Conservation (phyloP, 139 green algal genomes). For the Diplosphaera chodatii region DNA sequence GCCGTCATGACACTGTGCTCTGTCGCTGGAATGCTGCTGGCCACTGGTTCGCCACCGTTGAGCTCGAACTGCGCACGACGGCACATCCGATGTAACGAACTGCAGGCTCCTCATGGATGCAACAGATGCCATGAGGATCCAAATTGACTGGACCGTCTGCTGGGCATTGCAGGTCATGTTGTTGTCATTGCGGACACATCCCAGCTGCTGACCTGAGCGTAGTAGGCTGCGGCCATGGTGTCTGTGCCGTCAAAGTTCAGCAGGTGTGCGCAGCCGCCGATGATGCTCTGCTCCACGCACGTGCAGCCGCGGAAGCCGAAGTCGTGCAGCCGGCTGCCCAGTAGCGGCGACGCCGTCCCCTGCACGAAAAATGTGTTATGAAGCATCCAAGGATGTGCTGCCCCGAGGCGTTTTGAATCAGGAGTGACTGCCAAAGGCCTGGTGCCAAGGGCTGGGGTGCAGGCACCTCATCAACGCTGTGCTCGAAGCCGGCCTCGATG, state of each 20-base stretch:
- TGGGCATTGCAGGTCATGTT: no score
- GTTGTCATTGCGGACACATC: no score
- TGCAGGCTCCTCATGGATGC: no score
- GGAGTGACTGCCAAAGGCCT: no score
- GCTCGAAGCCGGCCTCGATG: slow-evolving; percentile 71
- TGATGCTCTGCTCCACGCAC: slow-evolving; percentile 73
- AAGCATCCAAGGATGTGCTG: no score
- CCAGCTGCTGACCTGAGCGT: slow-evolving; percentile 52
- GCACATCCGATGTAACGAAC: no score
- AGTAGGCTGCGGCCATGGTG: slow-evolving; percentile 84
- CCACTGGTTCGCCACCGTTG: slow-evolving; percentile 74
- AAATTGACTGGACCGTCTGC: no score
- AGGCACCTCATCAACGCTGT: slow-evolving; percentile 52
- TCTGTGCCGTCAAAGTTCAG: slow-evolving; percentile 82
- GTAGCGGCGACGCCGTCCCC: slow-evolving; percentile 38
- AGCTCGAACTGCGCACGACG: slow-evolving; percentile 84
- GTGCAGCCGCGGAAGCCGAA: slow-evolving; percentile 84
- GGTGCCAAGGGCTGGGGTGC: no score
- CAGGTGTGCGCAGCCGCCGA: slow-evolving; percentile 83
- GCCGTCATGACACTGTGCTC: slow-evolving; percentile 91
- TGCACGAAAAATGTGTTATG: no score
- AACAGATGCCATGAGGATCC: no score
- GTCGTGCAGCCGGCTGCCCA: slow-evolving; percentile 69
- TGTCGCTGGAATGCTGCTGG: slow-evolving; percentile 72
- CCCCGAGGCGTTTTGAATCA: no score